These are phyloP conservation scores for Fusarium decemcellulare DNA, from an alignment of 2,329 filamentous ascomycete genomes.

Conservation along the genomic window DNA sequence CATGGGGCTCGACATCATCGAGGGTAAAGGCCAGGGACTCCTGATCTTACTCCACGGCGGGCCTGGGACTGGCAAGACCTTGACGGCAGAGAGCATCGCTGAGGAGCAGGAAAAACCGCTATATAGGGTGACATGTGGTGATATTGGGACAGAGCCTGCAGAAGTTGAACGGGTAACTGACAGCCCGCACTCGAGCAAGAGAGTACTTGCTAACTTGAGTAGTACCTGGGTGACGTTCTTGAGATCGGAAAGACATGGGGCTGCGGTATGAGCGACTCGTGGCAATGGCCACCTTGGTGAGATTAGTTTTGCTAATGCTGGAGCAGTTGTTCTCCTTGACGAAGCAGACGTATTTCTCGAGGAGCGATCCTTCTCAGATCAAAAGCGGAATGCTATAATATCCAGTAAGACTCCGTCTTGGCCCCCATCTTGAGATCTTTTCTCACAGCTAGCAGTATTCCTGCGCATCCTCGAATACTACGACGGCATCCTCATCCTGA, in stretches of 20 bases:
- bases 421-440: background rate
- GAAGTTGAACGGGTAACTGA: slow-evolving; percentile 26
- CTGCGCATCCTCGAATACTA: slow-evolving; percentile 59
- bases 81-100: slow-evolving; percentile 35
- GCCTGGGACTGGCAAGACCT: slow-evolving; percentile 22
- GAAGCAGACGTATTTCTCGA: slow-evolving; percentile 29
- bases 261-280: slow-evolving; percentile 3
- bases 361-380: slow-evolving; percentile 15
- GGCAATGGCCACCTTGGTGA: background rate
- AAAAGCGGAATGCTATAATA: slow-evolving; percentile 15
- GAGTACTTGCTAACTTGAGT: background rate
- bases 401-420: slow-evolving; percentile 6
- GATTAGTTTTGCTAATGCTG: background rate
- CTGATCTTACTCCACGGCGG: slow-evolving; percentile 10
- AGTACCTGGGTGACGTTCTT: slow-evolving; percentile 31
- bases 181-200: too few species aligned
- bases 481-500: slow-evolving; percentile 59
- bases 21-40: slow-evolving; percentile 18
- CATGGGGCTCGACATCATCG: slow-evolving; percentile 15
- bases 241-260: slow-evolving; percentile 33
- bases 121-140: slow-evolving; percentile 34
- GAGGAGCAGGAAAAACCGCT: slow-evolving; percentile 33
- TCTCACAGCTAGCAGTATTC: slow-evolving; percentile 50
- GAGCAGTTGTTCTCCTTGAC: background rate
- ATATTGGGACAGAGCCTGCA: slow-evolving; percentile 35